Base-by-base conservation (phyloP, 345 rosid genomes). In the Tarenaya hassleriana region DNA sequence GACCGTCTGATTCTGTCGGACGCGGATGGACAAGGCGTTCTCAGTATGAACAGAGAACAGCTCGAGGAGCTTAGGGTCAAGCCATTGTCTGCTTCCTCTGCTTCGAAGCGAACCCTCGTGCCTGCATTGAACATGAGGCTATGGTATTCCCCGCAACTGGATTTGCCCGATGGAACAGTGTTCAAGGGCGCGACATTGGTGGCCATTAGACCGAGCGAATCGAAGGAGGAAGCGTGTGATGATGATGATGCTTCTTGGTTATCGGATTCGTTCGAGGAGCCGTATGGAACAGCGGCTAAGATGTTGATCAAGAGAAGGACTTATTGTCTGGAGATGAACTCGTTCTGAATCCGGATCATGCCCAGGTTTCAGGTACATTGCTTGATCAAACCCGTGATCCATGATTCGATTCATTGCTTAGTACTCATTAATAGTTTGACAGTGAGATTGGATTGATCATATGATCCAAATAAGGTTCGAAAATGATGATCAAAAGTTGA, bases 1-100 rank as follows among this genome's bases (percentile, higher is more conserved):
- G 89, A 91, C 50, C 86, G 78, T 63, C 65, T 91, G 62, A 84
- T 91, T 5, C 55, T 91, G 35, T 78, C 95, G 1, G 98, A 91
- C 50, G 80, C 82, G 0, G 96, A 79, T 60, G 82, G 82, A 27
- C 89, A 84, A 55, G 94, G 94, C 38, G 77, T 84, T 58, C 56
- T 84, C 55, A 66, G 86, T 56, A 84, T 84, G 94, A n/a, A 79
- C 20, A 77, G 86, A 61, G 95, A n/a, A n/a, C 86, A 84, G 62
- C 73, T 84, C 19, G 89, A 84, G 73, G 94, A 84, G 79, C 62
- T 84, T 33, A 69, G 94, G 68, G 78, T 75, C 59, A 82, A 84
- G 76, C 94, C 94, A 1, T 67, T 81, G 17, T 84, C 86, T 0
- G 84, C 86, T 61, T 81, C 89, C 56, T 84, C 82, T 16, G 81